Conservation (phyloP, 352 stramenopile species). For the Salisapilia sapeloensis region DNA sequence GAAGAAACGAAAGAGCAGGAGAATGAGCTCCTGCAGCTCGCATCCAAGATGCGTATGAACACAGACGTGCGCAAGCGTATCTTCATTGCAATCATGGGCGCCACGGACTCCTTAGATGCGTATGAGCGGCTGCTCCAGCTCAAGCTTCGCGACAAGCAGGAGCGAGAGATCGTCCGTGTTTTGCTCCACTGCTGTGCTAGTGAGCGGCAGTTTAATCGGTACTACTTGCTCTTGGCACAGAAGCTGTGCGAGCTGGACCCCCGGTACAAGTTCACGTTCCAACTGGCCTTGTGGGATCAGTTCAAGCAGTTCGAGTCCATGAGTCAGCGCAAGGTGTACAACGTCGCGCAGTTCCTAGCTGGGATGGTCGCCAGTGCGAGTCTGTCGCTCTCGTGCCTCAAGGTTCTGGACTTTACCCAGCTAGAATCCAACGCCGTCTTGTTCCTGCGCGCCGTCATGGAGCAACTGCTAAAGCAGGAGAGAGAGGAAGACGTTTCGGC, state of each 20-base stretch:
- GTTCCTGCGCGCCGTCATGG: slow-evolving; percentile 77
- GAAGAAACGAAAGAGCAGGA: slow-evolving; percentile 13
- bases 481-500: slow-evolving; percentile 44
- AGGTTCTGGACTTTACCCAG: slow-evolving; percentile 87
- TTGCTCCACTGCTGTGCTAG: slow-evolving; percentile 86
- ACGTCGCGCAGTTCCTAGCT: slow-evolving; percentile 77
- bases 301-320: slow-evolving; percentile 88
- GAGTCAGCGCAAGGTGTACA: slow-evolving; percentile 77
- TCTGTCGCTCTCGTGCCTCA: slow-evolving; percentile 76
- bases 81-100: slow-evolving; percentile 95
- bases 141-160: slow-evolving; percentile 80
- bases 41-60: slow-evolving; percentile 95
- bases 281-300: slow-evolving; percentile 93
- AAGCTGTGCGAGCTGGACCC: slow-evolving; percentile 89
- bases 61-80: slow-evolving; percentile 89
- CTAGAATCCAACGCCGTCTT: slow-evolving; percentile 73
- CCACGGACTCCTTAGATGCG: slow-evolving; percentile 88
- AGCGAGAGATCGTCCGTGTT: slow-evolving; percentile 90
- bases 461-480: slow-evolving; percentile 52
- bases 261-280: slow-evolving; percentile 92
- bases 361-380: slow-evolving; percentile 39
- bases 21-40: slow-evolving; percentile 78
- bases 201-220: slow-evolving; percentile 88
- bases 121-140: slow-evolving; percentile 90
- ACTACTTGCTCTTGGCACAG: slow-evolving; percentile 87